Base-by-base conservation (phyloP, 192 early-diverging fungal species). In the Entophlyctis luteolus region DNA sequence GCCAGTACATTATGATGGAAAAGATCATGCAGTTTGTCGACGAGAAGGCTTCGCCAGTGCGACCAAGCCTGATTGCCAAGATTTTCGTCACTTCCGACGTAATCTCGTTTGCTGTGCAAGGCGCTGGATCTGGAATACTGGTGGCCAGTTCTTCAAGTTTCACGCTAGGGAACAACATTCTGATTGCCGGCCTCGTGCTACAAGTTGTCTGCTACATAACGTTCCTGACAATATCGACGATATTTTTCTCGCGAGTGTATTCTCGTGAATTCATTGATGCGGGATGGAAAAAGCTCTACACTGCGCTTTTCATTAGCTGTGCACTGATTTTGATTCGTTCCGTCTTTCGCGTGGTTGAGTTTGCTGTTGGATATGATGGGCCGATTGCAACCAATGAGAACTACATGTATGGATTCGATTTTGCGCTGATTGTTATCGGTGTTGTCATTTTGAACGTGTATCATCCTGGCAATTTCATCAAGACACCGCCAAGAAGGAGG, bases 281-380 rank as follows among this genome's bases (percentile, higher is more conserved):
- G 16, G 68, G 22, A 8, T 70, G 23, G 31, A 65, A 12, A 18
- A n/a, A 16, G 12, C 12, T 22, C 63, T 38, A n/a, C 33, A n/a
- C 35, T 14, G 22, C 34, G 2, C 2, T 47, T 16, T n/a, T 47
- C 18, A 22, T 47, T 10, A 28, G 12, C 32, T 16, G 18, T 14
- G 35, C n/a, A 16, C 31, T 39, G 18, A 67, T 47, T 16, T 47
- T 47, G 59, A 22, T 71, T 27, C 68, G 70, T 18, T 53, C 45
- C 49, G 42, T 67, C n/a, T 71, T 47, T 52, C 70, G 70, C 37
- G 62, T 71, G 29, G 56, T 71, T 62, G 70, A 71, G 31, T 67
- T 71, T 45, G n/a, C 48, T 2, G 18, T 55, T 10, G 67, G 67
- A 23, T 71, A 37, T 36, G 48, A 67, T 23, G 29, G 32, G 18